Evolutionary conservation across 371 early-diverging fungal genomes (phyloP).

Genomic region (Apophysomyces ossiformis): DNA sequence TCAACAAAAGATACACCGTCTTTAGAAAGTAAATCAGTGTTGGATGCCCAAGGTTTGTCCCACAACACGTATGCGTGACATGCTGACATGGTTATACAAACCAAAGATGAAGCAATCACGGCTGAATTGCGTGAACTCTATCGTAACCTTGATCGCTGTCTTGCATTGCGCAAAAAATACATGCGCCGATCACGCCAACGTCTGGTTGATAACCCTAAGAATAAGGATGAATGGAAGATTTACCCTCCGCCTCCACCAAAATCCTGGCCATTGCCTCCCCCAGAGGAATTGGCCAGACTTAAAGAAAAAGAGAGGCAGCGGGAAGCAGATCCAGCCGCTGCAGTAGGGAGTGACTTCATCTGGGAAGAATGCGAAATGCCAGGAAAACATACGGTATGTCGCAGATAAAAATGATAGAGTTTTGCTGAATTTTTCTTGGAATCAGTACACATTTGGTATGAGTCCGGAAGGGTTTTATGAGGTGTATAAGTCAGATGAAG

Average conservation of each 20-base stretch:
- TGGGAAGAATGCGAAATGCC: slow-evolving; percentile 70
- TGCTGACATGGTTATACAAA: not conserved
- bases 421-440: not conserved
- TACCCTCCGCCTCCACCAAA: slow-evolving; percentile 90
- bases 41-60: slow-evolving; percentile 8
- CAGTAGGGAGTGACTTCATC: slow-evolving; percentile 66
- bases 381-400: slow-evolving; percentile 35
- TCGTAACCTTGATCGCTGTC: slow-evolving; percentile 67
- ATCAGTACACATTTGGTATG: slow-evolving; percentile 32
- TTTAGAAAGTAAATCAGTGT: not conserved
- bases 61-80: not conserved
- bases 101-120: slow-evolving; percentile 53
- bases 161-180: slow-evolving; percentile 87
- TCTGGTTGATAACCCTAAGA: slow-evolving; percentile 86
- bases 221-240: slow-evolving; percentile 79
- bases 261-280: slow-evolving; percentile 62
- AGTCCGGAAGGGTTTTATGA: slow-evolving; percentile 43
- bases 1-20: not conserved
- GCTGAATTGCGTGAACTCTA: slow-evolving; percentile 59
- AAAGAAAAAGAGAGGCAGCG: slow-evolving; percentile 52
- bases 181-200: slow-evolving; percentile 80
- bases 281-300: slow-evolving; percentile 49
- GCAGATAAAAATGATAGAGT: slow-evolving; percentile 25
- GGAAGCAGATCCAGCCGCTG: slow-evolving; percentile 53
- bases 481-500: slow-evolving; percentile 31